phyloP scores from a whole-genome alignment of 208 protist genomes.

The Polymyxa betae region DNA sequence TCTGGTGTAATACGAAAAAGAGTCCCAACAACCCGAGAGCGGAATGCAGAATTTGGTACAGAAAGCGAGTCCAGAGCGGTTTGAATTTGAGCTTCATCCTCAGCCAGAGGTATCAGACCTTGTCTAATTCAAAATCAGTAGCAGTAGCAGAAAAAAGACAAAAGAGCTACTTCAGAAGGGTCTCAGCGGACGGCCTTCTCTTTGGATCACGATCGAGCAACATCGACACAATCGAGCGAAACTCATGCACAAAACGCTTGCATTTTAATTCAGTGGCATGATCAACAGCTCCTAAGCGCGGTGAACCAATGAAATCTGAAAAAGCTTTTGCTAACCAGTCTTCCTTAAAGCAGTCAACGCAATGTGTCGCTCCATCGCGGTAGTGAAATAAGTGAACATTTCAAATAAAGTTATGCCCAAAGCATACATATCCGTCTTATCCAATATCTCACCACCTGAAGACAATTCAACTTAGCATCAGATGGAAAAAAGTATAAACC shows the following conservation, averaged over 20 bases:
- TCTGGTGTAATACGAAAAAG: neutral
- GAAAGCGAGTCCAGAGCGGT: neutral
- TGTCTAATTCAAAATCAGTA: neutral
- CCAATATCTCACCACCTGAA: neutral
- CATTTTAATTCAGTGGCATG: neutral
- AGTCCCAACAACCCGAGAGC: conserved; percentile 36
- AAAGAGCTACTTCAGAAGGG: neutral
- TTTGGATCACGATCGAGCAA: neutral
- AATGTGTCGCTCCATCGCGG: conserved; percentile 31
- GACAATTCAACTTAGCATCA: neutral
- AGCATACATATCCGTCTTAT: conserved; percentile 48
- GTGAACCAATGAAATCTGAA: neutral
- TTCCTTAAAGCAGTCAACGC: conserved; percentile 3
- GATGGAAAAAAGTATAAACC: neutral
- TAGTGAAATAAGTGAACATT: conserved; percentile 27
- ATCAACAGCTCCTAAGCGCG: neutral
- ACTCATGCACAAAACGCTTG: neutral
- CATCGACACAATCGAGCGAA: neutral
- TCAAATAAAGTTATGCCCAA: conserved; percentile 38
- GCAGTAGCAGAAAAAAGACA: neutral
- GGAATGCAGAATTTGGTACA: neutral
- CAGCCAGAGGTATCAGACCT: conserved; percentile 21
- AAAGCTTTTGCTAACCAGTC: neutral
- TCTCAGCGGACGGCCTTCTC: neutral
- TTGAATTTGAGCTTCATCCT: conserved; percentile 44